These are phyloP conservation scores for Scenedesmus sp. DNA, from an alignment of 163 green algal species.

Conservation along the genomic window DNA sequence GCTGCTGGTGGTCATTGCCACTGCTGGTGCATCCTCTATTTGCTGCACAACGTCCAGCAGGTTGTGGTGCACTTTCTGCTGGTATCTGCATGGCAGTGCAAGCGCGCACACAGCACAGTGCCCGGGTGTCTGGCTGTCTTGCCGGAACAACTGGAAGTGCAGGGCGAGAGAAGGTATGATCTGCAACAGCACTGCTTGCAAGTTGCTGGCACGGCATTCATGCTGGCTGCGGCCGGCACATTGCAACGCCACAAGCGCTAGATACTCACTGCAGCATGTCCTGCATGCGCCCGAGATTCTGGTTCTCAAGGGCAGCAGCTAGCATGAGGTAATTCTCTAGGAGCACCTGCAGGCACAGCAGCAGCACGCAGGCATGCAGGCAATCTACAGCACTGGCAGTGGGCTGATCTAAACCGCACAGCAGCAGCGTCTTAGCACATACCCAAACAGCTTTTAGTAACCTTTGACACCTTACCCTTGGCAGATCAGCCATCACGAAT, in stretches of 20 bases:
- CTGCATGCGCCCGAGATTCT: constrained; percentile 36
- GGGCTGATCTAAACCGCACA: not conserved
- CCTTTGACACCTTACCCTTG: not conserved
- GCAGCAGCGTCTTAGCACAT: too few species aligned
- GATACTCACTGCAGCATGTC: constrained; percentile 50
- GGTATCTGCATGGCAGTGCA: constrained; percentile 25
- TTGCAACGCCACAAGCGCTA: not conserved
- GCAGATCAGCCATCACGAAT: not conserved
- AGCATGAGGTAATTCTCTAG: constrained; percentile 56
- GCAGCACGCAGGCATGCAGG: not conserved
- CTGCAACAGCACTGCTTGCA: too few species aligned
- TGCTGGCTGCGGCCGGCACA: not conserved
- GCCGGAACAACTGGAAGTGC: not conserved
- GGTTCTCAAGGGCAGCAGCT: constrained; percentile 30
- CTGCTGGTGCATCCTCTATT: constrained; percentile 44
- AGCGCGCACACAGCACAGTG: not conserved
- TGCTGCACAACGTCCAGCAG: constrained; percentile 38
- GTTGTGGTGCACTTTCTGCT: constrained; percentile 46
- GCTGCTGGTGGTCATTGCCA: constrained; percentile 40
- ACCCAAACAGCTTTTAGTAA: not conserved
- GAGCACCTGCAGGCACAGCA: constrained; percentile 37
- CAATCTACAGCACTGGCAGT: not conserved
- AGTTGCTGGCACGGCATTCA: too few species aligned
- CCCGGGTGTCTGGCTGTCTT: not conserved
- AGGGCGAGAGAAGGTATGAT: too few species aligned